Percentiles rank a stretch among this genome's conserved stretches.
phyloP scores from a whole-genome alignment of 2,329 filamentous ascomycete genomes.

The Phialocephala subalpina region DNA sequence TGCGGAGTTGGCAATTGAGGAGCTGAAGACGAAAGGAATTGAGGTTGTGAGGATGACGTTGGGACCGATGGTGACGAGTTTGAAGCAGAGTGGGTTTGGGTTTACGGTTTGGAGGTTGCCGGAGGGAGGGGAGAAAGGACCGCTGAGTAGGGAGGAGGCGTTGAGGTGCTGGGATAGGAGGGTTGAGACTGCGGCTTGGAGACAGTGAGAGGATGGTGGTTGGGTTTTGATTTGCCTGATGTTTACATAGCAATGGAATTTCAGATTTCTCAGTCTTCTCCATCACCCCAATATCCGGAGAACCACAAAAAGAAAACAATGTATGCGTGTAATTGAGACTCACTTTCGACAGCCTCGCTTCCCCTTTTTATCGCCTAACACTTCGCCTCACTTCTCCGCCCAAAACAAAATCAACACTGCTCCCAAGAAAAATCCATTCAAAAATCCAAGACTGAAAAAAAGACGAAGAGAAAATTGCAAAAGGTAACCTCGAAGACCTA shows the following conservation, averaged over 20 bases:
- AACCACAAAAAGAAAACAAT: not conserved
- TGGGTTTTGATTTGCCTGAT: not conserved
- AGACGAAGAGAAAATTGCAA: too few species aligned
- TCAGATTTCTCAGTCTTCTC: not conserved
- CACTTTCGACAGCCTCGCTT: too few species aligned
- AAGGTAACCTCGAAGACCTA: too few species aligned
- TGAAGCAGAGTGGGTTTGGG: constrained; percentile 41
- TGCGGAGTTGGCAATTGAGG: constrained; percentile 38
- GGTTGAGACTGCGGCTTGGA: constrained; percentile 37
- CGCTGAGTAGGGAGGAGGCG: constrained; percentile 32
- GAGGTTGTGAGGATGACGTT: constrained; percentile 34
- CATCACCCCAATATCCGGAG: too few species aligned
- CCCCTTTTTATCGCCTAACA: too few species aligned
- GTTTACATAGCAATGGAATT: not conserved
- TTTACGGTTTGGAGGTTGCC: constrained; percentile 39
- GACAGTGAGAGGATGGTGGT: constrained; percentile 29
- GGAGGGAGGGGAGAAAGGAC: constrained; percentile 26
- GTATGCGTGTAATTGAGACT: not conserved
- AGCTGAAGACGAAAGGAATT: constrained; percentile 33
- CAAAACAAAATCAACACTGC: too few species aligned
- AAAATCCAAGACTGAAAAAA: too few species aligned
- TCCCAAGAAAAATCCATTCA: too few species aligned
- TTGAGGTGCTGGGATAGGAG: constrained; percentile 37
- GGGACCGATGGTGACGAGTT: constrained; percentile 40
- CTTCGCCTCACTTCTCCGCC: too few species aligned